Evolutionary conservation across 768 basidiomycete species (phyloP), one percentile per base, ranked within the genome.

Genomic region (Harrya chromipes): DNA sequence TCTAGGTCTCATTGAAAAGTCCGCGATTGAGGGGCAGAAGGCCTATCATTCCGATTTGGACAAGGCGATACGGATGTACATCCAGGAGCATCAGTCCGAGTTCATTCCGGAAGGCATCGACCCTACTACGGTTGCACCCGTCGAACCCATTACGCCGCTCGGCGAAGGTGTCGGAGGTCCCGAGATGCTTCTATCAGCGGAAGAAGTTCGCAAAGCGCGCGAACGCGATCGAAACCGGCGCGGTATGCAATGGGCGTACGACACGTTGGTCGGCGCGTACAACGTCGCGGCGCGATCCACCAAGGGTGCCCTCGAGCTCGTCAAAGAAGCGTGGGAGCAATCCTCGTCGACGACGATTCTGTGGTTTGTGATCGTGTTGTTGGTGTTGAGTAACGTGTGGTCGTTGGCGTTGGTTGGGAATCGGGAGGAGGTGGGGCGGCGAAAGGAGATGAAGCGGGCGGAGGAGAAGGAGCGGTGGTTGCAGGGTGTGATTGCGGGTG

Each of bases 1-100:
- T 49, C 6, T 59, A 95, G 94, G 91, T 47, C 90, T 99, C 57
- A 97, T 98, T 55, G 94, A 97, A 65, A 84, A 80, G 54, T 91
- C 90, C 2, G 86, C 83, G 11, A 84, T 97, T 29, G 93, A 95
- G 13, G 95, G 95, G 5, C 95, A 98, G 63, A 94, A 85, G 66
- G 72, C 77, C 27, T 95, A 93, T 61, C 91, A 97, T 64, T 62
- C 66, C 9, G 93, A 91, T 38, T 78, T 97, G 9, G 91, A 94
- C 57, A 79, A 75, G 56, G 83, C 83, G 4, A 94, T 98, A 85
- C 80, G 91, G 34, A 70, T 69, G 42, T 97, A 98, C 74, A 97
- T 98, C 63, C 78, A 84, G 53, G 85, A 86, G 46, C 94, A 98
- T 69, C 82, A 86, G 55, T 76, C 82, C 52, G 95, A 99, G 70